phyloP scores from a whole-genome alignment of 768 basidiomycete species.

The Lactarius trivialis region DNA sequence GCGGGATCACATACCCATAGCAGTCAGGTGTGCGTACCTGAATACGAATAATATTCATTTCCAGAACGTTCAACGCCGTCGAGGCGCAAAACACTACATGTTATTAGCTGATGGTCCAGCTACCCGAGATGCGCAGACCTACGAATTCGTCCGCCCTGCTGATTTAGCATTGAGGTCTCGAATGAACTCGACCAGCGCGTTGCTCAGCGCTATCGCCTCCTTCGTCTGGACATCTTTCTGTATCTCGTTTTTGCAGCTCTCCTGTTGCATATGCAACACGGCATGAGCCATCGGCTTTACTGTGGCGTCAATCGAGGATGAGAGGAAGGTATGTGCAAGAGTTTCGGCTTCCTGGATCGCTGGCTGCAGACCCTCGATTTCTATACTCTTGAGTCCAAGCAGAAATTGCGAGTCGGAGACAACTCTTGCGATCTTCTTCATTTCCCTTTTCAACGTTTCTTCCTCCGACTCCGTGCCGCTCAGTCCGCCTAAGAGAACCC shows the following conservation, averaged over 20 bases:
- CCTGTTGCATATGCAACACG: constrained; percentile 8
- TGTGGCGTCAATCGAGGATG: background rate
- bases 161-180: background rate
- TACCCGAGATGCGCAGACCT: background rate
- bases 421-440: background rate
- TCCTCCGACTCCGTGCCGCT: background rate
- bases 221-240: background rate
- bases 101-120: background rate
- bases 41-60: background rate
- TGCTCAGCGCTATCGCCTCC: background rate
- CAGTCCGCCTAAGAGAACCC: background rate
- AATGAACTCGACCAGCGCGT: background rate
- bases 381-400: background rate
- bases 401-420: constrained; percentile 13
- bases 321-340: constrained; percentile 1
- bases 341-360: background rate
- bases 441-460: background rate
- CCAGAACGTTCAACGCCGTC: background rate
- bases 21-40: background rate
- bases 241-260: background rate
- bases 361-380: background rate
- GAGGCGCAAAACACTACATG: background rate
- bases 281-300: background rate
- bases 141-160: background rate
- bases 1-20: background rate